phyloP scores from a whole-genome alignment of 495 filamentous ascomycete species.

The Monascus purpureus region DNA sequence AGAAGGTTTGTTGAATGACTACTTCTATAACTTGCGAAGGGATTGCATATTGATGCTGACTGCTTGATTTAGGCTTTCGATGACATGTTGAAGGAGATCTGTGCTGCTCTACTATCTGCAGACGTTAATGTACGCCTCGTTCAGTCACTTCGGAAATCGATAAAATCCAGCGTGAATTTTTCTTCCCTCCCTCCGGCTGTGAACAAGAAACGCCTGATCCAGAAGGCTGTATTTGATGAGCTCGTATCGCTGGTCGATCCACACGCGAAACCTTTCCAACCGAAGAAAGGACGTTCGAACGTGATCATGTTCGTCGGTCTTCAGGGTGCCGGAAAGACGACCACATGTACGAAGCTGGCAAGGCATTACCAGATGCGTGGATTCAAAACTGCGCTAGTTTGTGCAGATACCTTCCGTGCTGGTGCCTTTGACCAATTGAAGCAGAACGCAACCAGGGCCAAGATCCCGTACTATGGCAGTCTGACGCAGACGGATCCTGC shows the following conservation, averaged over 20 bases:
- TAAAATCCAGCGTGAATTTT: slow-evolving; percentile 82
- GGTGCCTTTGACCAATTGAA: slow-evolving; percentile 98
- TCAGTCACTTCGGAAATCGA: slow-evolving; percentile 79
- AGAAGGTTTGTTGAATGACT: slow-evolving; percentile 54
- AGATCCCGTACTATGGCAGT: slow-evolving; percentile 96
- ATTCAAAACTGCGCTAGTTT: slow-evolving; percentile 89
- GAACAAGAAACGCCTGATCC: slow-evolving; percentile 97
- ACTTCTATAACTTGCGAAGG: slow-evolving; percentile 2
- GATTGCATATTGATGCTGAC: slow-evolving; percentile 5
- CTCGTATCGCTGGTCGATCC: slow-evolving; percentile 91
- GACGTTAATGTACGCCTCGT: slow-evolving; percentile 97
- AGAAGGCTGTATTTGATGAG: slow-evolving; percentile 96
- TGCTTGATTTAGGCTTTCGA: slow-evolving; percentile 64
- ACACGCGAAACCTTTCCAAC: slow-evolving; percentile 89
- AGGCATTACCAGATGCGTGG: slow-evolving; percentile 88
- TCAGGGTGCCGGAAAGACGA: slow-evolving; percentile 95
- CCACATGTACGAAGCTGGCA: slow-evolving; percentile 93
- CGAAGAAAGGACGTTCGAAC: slow-evolving; percentile 90
- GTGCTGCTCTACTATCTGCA: slow-evolving; percentile 81
- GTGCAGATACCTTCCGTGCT: slow-evolving; percentile 95
- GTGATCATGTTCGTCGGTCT: slow-evolving; percentile 99
- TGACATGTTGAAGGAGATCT: slow-evolving; percentile 95
- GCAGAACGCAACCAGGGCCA: slow-evolving; percentile 96
- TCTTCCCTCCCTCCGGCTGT: slow-evolving; percentile 72
- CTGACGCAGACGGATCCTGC: slow-evolving; percentile 93